Percentiles rank a stretch among this genome's conserved stretches.
Conservation (phyloP, 805 yeast genomes). For the Komagataella populi region DNA sequence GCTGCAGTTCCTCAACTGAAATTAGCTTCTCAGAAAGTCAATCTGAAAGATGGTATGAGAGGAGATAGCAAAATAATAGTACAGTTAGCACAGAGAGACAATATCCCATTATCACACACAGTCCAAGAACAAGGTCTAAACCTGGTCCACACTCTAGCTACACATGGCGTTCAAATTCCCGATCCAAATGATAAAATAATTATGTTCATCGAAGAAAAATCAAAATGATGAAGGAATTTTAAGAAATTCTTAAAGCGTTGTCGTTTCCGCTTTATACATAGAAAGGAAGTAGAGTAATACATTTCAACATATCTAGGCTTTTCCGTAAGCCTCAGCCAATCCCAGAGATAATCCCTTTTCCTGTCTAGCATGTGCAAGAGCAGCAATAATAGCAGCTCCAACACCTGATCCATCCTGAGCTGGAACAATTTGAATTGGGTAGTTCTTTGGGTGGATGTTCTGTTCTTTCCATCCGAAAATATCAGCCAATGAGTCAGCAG, state of each 20-base stretch:
- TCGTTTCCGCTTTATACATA: not conserved
- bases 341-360: conserved; percentile 61
- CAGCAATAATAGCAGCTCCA: conserved; percentile 97
- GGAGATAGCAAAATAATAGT: not conserved
- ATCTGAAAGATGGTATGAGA: not conserved
- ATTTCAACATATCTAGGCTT: conserved; percentile 4
- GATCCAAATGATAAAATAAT: not conserved
- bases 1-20: not conserved
- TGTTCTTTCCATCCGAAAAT: conserved; percentile 69
- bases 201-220: not conserved
- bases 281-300: not conserved
- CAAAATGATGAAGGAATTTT: not conserved
- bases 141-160: not conserved
- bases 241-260: not conserved
- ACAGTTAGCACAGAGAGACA: not conserved
- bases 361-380: conserved; percentile 74
- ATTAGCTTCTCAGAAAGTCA: not conserved
- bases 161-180: not conserved
- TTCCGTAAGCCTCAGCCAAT: conserved; percentile 4
- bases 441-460: conserved; percentile 26
- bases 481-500: conserved; percentile 84
- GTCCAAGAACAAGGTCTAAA: not conserved
- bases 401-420: conserved; percentile 99
- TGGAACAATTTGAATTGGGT: conserved; percentile 76
- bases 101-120: not conserved